Base-by-base conservation (phyloP, 2,329 filamentous ascomycete species). In the Phialophora verrucosa region DNA sequence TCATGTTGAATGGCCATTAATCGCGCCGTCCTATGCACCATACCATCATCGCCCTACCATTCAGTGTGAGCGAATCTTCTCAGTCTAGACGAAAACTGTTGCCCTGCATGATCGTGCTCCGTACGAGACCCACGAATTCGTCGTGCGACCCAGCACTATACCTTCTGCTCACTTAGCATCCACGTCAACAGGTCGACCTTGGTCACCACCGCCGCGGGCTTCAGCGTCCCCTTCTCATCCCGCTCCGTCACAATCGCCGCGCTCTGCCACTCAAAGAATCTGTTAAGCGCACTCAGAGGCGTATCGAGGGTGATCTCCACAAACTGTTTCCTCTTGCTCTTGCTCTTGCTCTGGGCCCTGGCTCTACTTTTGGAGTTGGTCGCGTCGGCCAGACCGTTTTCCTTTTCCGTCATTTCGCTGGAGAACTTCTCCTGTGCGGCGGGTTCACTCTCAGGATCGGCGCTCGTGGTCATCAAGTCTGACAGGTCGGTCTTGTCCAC, bases 131-230 rank as follows among this genome's bases (percentile, higher is more conserved):
- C 11, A 55, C 10, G 31, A 31, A 31, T 31, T 31, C 31, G 8
- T 31, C 8, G 38, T 17, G 38, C 38, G 17, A 44, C 53, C 4
- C 11, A 55, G 25, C 53, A 6, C 29, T 62, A 65, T 51, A 70
- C 69, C 69, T 79, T 81, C 47, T 80, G 82, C 71, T 85, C 83
- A 79, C 89, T 92, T 44, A 98, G 88, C 86, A 99, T 88, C 90
- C 92, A 99, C 50, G 90, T 93, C 74, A 99, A 80, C 73, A 99
- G 79, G 80, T 99, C 95, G 4, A 99, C 95, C 85, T 99, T 99
- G 35, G 95, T 73, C 7, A 96, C 93, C 8, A 99, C 88, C 7
- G 92, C 95, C 58, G 95, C 83, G 1, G 96, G 93, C 83, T 92
- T 96, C 72, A 88, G 76, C 54, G 85, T 85, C 12, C 83, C 79